Conservation (phyloP, 2,329 filamentous ascomycete species). For the Ceratocystis variospora region DNA sequence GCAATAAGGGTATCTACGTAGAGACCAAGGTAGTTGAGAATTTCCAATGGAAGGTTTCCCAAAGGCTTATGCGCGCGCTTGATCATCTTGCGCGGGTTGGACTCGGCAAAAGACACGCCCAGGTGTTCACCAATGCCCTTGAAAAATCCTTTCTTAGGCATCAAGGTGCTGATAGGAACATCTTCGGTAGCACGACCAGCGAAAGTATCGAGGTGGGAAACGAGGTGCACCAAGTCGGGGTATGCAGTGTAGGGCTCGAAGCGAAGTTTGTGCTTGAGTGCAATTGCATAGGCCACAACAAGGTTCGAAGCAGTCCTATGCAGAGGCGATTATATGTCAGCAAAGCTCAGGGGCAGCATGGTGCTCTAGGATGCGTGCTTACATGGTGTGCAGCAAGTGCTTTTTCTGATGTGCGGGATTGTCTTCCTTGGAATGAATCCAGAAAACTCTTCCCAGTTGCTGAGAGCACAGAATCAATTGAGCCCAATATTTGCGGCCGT, state of each 20-base stretch:
- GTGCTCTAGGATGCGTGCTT: not conserved
- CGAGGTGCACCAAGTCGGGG: slow-evolving; percentile 54
- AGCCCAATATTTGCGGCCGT: slow-evolving; percentile 51
- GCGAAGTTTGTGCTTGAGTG: slow-evolving; percentile 69
- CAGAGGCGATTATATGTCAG: not conserved
- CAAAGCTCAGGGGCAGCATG: not conserved
- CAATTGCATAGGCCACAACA: slow-evolving; percentile 59
- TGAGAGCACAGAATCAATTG: slow-evolving; percentile 48
- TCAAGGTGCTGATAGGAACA: slow-evolving; percentile 26
- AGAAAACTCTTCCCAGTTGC: slow-evolving; percentile 62
- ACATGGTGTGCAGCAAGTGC: slow-evolving; percentile 20
- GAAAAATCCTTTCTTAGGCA: slow-evolving; percentile 37
- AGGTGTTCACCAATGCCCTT: slow-evolving; percentile 59
- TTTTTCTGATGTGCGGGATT: slow-evolving; percentile 21
- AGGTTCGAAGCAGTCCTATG: slow-evolving; percentile 53
- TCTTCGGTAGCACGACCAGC: slow-evolving; percentile 41
- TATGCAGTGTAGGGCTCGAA: slow-evolving; percentile 73
- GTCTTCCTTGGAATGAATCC: slow-evolving; percentile 46
- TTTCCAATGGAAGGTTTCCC: slow-evolving; percentile 73
- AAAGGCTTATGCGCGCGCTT: slow-evolving; percentile 60
- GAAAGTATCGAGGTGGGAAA: slow-evolving; percentile 62
- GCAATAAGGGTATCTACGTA: slow-evolving; percentile 49
- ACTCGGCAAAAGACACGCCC: slow-evolving; percentile 60
- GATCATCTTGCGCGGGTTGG: slow-evolving; percentile 64
- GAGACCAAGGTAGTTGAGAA: slow-evolving; percentile 56